Conservation (phyloP, 495 filamentous ascomycete species). For the Talaromyces thailandensis region DNA sequence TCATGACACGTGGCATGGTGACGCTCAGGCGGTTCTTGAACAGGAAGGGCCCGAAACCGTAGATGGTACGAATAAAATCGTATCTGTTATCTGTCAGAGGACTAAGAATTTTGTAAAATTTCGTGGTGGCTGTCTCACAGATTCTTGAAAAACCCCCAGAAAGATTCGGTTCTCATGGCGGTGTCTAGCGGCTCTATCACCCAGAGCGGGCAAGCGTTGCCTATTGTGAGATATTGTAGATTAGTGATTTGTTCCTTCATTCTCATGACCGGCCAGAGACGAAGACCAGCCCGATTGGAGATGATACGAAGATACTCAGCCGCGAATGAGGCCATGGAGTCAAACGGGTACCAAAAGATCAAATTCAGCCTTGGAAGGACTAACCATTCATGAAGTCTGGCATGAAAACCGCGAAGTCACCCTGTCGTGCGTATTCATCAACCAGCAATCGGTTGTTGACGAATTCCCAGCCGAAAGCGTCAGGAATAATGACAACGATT, state of each 20-base stretch:
- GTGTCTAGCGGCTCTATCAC: background rate
- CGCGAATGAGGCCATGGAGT: background rate
- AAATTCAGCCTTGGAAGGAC: constrained; percentile 5
- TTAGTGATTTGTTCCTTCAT: background rate
- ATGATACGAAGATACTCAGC: background rate
- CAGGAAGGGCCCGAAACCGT: constrained; percentile 24
- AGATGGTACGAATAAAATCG: constrained; percentile 10
- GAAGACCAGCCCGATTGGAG: background rate
- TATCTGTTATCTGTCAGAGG: constrained; percentile 9
- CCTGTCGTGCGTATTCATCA: constrained; percentile 42
- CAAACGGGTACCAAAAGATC: background rate
- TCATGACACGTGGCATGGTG: constrained; percentile 31
- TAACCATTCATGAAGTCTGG: constrained; percentile 54
- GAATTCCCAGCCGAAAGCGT: constrained; percentile 51
- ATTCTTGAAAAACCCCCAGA: background rate
- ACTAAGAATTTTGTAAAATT: background rate
- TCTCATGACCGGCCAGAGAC: background rate
- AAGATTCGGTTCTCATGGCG: background rate
- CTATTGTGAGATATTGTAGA: background rate
- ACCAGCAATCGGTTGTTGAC: constrained; percentile 43
- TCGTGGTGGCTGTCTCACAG: background rate
- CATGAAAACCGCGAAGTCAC: constrained; percentile 40
- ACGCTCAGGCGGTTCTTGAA: constrained; percentile 21
- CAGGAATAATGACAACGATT: constrained; percentile 45
- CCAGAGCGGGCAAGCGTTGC: background rate